Base-by-base conservation (phyloP, 75 land plant species). In the Larix kaempferi region DNA sequence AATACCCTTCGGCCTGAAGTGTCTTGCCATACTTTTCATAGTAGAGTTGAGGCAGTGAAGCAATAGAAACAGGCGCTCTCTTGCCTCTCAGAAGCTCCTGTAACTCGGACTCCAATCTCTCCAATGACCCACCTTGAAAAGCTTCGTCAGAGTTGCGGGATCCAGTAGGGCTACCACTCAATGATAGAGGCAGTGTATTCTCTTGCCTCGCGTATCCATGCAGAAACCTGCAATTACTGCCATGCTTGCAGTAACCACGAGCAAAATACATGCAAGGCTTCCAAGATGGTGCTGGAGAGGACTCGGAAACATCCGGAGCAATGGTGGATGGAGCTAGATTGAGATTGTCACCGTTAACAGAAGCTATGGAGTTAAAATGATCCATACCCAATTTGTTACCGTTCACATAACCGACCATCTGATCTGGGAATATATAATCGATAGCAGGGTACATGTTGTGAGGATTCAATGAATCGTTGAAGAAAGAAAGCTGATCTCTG, bases 1-100 rank as follows among this genome's bases (percentile, higher is more conserved):
- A 88, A 57, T 97, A 97, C 6, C 99, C 99, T 29, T 95, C 99
- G 11, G 98, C 95, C 63, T 94, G 98, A 52, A 97, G 86, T 59
- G 75, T 82, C 65, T 81, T 91, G 4, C 98, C 98, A 79, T 89
- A 97, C 37, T 73, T 84, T 58, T 97, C 99, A 72, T 82, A 87
- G 74, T 96, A 96, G 58, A 94, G 25, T 86, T 85, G 85, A 2
- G 99, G 99, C 61, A 97, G 72, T 2, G 92, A 89, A 16, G 99
- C 98, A 71, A 97, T 95, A 11, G 99, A 95, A 69, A 97, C 85
- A 19, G 99, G 99, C 37, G 77, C 78, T 56, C 90, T 79, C 77
- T 75, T 84, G 10, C 89, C 87, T 78, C 84, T 89, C 82, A 97
- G 66, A 15, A 97, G 86, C 76, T 97, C 98, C 19, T 78, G 83